Evolutionary conservation across 306 rosid species (phyloP).

Genomic region (Adenanthera pavonina): DNA sequence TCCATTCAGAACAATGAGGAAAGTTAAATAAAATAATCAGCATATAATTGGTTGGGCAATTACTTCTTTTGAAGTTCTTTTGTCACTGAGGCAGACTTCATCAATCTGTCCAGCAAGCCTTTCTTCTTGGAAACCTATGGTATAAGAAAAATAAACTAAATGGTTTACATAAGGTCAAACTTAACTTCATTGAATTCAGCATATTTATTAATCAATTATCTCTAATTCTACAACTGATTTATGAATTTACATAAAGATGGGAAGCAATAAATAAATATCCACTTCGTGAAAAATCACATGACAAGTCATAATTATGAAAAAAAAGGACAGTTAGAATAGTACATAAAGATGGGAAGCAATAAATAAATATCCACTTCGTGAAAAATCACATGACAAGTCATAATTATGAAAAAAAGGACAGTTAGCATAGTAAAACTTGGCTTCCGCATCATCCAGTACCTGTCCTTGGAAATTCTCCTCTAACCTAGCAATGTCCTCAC

Average conservation of each 20-base stretch:
- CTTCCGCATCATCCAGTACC: conserved; percentile 57
- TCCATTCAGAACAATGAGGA: conserved; percentile 37
- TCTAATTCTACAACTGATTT: conserved; percentile 32
- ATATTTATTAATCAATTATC: conserved; percentile 30
- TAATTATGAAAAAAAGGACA: conserved; percentile 3
- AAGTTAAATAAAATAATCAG: conserved; percentile 38
- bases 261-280: conserved; percentile 7
- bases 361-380: neutral
- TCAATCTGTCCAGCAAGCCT: conserved; percentile 60
- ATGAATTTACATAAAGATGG: conserved; percentile 5
- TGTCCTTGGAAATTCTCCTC: conserved; percentile 71
- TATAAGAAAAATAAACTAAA: conserved; percentile 44
- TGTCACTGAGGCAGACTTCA: conserved; percentile 59
- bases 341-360: neutral
- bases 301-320: conserved; percentile 24
- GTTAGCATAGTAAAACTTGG: conserved; percentile 21
- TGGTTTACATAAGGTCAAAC: conserved; percentile 28
- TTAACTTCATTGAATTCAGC: conserved; percentile 16
- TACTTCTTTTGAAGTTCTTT: conserved; percentile 85
- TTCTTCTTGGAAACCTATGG: conserved; percentile 74
- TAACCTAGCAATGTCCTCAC: conserved; percentile 70
- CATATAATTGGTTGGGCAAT: conserved; percentile 39
- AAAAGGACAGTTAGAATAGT: conserved; percentile 4
- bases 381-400: conserved; percentile 32
- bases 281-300: conserved; percentile 20